Evolutionary conservation across 1,284 basidiomycete genomes (phyloP).

Genomic region (Ganoderma lucidum): DNA sequence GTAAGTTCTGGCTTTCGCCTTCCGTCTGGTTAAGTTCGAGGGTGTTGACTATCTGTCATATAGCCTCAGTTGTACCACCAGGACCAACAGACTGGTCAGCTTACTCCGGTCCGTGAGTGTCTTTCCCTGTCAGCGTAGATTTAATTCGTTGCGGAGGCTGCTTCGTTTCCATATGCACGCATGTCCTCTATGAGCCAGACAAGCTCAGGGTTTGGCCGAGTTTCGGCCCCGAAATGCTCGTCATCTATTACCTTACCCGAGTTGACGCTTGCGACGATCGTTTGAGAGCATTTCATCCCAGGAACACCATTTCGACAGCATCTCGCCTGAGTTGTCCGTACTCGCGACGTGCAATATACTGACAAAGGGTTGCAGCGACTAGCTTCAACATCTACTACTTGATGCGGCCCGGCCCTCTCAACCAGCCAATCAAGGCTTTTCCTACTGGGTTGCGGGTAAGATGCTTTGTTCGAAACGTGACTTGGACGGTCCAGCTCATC

Average conservation of each 20-base stretch:
- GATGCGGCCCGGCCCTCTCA: slow-evolving; percentile 24
- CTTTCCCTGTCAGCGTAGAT: neutral
- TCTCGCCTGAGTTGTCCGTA: neutral
- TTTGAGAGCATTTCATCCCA: too few species aligned
- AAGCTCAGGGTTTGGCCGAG: slow-evolving; percentile 4
- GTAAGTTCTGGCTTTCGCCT: slow-evolving; percentile 23
- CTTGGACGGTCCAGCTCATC: too few species aligned
- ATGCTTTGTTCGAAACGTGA: neutral
- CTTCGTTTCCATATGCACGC: neutral
- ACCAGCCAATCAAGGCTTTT: slow-evolving; percentile 34
- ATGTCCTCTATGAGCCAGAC: neutral
- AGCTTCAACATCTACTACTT: slow-evolving; percentile 39
- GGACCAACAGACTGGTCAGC: slow-evolving; percentile 31
- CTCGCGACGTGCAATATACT: neutral
- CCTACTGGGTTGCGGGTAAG: slow-evolving; percentile 37
- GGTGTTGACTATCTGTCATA: neutral
- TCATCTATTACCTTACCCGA: too few species aligned
- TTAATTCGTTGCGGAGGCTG: neutral
- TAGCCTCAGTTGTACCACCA: slow-evolving; percentile 35
- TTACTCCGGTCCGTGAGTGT: slow-evolving; percentile 33
- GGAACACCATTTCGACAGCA: too few species aligned
- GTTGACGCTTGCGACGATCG: too few species aligned
- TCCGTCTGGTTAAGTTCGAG: neutral
- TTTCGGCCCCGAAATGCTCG: neutral
- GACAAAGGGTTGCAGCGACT: slow-evolving; percentile 14